phyloP scores from a whole-genome alignment of 768 basidiomycete genomes.

The Coprinellus micaceus region DNA sequence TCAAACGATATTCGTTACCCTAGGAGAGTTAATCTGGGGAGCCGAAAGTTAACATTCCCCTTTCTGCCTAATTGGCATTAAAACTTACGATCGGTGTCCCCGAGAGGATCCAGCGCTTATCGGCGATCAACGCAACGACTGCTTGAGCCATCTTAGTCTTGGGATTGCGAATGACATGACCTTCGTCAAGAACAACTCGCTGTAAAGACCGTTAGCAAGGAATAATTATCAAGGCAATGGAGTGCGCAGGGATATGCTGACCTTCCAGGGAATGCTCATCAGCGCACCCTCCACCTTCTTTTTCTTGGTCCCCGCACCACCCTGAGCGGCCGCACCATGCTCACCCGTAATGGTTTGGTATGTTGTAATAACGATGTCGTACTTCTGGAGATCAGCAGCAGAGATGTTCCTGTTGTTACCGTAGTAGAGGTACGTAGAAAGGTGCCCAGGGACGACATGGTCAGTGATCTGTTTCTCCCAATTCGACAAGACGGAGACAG shows the following conservation, averaged over 20 bases:
- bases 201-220: slow-evolving; percentile 19
- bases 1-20: slow-evolving; percentile 32
- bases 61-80: background rate
- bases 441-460: slow-evolving; percentile 52
- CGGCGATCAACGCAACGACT: slow-evolving; percentile 56
- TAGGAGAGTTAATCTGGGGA: slow-evolving; percentile 72
- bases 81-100: slow-evolving; percentile 85
- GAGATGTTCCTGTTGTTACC: slow-evolving; percentile 60
- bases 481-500: slow-evolving; percentile 81
- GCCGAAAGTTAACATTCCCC: slow-evolving; percentile 4
- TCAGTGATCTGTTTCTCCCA: slow-evolving; percentile 85
- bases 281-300: slow-evolving; percentile 57
- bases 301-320: slow-evolving; percentile 48
- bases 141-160: slow-evolving; percentile 81
- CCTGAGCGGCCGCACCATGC: slow-evolving; percentile 26
- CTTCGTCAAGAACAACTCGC: slow-evolving; percentile 86
- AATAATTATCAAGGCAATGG: too few relatives aligned
- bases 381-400: slow-evolving; percentile 55
- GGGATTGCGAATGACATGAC: slow-evolving; percentile 82
- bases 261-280: slow-evolving; percentile 82
- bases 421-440: slow-evolving; percentile 67
- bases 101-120: slow-evolving; percentile 76
- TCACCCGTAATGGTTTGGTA: slow-evolving; percentile 71
- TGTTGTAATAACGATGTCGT: slow-evolving; percentile 82
- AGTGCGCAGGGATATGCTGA: slow-evolving; percentile 24